Evolutionary conservation across 768 basidiomycete species (phyloP), one percentile per base, ranked within the genome.

Genomic region (Podaxis mareebaensis): DNA sequence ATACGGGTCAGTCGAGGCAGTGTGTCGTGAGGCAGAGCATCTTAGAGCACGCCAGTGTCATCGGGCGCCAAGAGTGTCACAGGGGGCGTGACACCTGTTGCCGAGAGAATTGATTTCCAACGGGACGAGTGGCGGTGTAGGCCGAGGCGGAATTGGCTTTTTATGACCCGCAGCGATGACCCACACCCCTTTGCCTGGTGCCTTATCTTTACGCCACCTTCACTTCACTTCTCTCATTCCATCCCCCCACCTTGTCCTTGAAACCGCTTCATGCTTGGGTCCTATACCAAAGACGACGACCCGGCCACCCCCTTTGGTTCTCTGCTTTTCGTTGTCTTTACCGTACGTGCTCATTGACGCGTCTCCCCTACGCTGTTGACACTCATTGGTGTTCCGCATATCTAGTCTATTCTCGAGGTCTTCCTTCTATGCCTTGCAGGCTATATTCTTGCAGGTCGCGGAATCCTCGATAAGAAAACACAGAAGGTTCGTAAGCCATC

Each of bases 331-430:
- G 85, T 84, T 13, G 86, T 88, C 42, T 85, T 87, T 72, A 80
- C 82, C 63, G 87, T 87, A 63, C 24, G 62, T 66, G 39, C 46
- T 5, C 40, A 11, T 39, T n/a, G 44, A 38, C n/a, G 54, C 26
- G 36, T 67, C 52, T 65, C 40, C 48, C 42, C 48, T 24, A 39
- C 39, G 28, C 26, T 44, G 36, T 17, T 58, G 51, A 53, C 12
- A n/a, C 26, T 28, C 6, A 22, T 22, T 28, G 15, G 44, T n/a
- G n/a, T 12, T 46, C 20, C 6, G 15, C 26, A 26, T 42, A 40
- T 30, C 62, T 57, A 96, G 93, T 93, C 93, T 8, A 95, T 96
- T 65, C 78, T 92, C 33, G 88, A 96, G 75, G 95, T 97, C 49
- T 92, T 95, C 71, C 67, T 96, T 48, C 79, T 95, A 63, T 96